Percentiles rank a stretch among this genome's conserved stretches.
These are phyloP conservation scores for Pelargonium nanum DNA, from an alignment of 345 rosid genomes.

Conservation along the genomic window DNA sequence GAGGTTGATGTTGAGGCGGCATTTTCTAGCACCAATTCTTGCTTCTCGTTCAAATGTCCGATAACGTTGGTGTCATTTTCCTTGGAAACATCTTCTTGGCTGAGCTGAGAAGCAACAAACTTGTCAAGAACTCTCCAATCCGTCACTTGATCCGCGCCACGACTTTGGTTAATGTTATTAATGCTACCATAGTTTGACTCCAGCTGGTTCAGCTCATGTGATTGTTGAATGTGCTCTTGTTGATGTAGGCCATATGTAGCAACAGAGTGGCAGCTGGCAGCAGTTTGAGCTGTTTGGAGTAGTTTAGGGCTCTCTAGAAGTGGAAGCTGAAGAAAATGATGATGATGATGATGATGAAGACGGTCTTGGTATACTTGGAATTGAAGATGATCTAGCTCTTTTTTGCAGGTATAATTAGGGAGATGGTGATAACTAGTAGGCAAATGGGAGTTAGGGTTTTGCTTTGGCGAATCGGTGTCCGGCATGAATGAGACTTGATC, in stretches of 20 bases:
- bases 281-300: slow-evolving; percentile 21
- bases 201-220: no score
- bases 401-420: slow-evolving; percentile 33
- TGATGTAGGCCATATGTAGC: slow-evolving; percentile 28
- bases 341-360: slow-evolving; percentile 30
- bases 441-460: slow-evolving; percentile 28
- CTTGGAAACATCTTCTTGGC: slow-evolving; percentile 43
- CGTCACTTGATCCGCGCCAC: slow-evolving; percentile 33
- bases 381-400: slow-evolving; percentile 39
- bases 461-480: slow-evolving; percentile 44
- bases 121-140: slow-evolving; percentile 76
- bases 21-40: slow-evolving; percentile 26
- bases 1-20: slow-evolving; percentile 32
- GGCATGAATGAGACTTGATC: slow-evolving; percentile 50
- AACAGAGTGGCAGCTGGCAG: no score
- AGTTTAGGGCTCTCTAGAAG: slow-evolving; percentile 57
- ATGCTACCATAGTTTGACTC: slow-evolving; percentile 21
- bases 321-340: slow-evolving; percentile 68
- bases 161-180: slow-evolving; percentile 15
- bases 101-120: slow-evolving; percentile 66
- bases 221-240: slow-evolving; percentile 8
- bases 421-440: slow-evolving; percentile 1
- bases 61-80: slow-evolving; percentile 14
- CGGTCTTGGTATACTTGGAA: no score
- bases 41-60: slow-evolving; percentile 21